These are phyloP conservation scores for Cercophora sp. DNA, from an alignment of 495 filamentous ascomycete species.

Conservation along the genomic window DNA sequence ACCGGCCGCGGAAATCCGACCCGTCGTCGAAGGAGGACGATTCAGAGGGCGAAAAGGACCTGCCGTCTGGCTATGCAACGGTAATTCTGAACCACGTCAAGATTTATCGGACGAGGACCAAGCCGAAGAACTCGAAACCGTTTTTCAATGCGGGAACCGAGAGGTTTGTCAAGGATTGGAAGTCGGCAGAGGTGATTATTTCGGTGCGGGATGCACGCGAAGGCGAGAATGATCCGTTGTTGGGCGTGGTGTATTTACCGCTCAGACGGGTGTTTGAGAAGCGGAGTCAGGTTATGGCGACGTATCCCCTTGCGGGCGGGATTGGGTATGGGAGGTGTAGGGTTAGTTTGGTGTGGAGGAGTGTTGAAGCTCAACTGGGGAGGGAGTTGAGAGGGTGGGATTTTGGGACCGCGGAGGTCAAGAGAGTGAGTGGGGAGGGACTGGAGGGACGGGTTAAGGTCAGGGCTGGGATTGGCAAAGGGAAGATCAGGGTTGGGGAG, in stretches of 20 bases:
- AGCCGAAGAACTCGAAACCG: conserved; percentile 71
- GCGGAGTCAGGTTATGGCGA: conserved; percentile 56
- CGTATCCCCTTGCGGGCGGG: conserved; percentile 58
- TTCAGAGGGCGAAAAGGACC: conserved; percentile 55
- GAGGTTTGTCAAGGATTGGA: conserved; percentile 64
- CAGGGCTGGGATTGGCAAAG: conserved; percentile 46
- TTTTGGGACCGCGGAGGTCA: conserved; percentile 61
- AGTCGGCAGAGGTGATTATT: conserved; percentile 58
- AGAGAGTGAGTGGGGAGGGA: too few relatives aligned
- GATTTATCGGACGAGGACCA: conserved; percentile 66
- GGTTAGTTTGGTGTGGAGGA: conserved; percentile 66
- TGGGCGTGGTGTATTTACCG: conserved; percentile 65
- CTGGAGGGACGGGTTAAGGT: conserved; percentile 48
- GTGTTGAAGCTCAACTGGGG: conserved; percentile 55
- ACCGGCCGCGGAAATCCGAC: conserved; percentile 39
- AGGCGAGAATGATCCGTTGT: conserved; percentile 60
- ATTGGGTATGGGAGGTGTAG: conserved; percentile 65
- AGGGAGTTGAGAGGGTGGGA: conserved; percentile 58
- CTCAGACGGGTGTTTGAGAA: conserved; percentile 53
- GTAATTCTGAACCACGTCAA: conserved; percentile 69
- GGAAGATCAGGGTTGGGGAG: conserved; percentile 50
- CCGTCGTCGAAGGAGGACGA: conserved; percentile 49
- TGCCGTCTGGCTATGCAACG: conserved; percentile 65
- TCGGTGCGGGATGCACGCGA: conserved; percentile 61
- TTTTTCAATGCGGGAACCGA: conserved; percentile 79